A percentile compares a stretch with the other conserved stretches of the same genome.
Conservation (phyloP, 768 basidiomycete genomes). For the Dioszegia aurantiaca region DNA sequence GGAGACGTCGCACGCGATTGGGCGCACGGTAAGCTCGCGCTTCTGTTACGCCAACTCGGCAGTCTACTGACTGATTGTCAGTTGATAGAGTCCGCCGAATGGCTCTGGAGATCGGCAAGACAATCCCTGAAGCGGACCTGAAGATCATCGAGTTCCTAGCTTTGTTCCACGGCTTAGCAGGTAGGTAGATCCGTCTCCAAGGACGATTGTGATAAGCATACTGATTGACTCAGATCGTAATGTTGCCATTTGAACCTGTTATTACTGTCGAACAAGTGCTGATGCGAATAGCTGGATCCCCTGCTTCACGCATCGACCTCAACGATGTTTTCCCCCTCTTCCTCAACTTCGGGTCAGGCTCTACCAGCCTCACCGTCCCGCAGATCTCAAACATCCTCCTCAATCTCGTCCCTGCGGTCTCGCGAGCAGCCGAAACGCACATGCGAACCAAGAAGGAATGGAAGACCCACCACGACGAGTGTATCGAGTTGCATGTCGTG, state of each 20-base stretch:
- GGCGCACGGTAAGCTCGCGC: background rate
- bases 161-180: slow-evolving; percentile 77
- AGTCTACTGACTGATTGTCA: slow-evolving; percentile 44
- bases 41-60: background rate
- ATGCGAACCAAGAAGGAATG: slow-evolving; percentile 60
- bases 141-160: slow-evolving; percentile 77
- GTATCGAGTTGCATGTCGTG: slow-evolving; percentile 74
- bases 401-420: slow-evolving; percentile 61
- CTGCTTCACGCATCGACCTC: no score
- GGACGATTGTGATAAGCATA: background rate
- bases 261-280: no score
- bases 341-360: no score
- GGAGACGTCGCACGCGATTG: background rate
- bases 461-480: slow-evolving; percentile 68
- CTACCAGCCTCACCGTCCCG: no score
- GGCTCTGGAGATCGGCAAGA: slow-evolving; percentile 66
- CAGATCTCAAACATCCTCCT: no score
- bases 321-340: no score
- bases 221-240: background rate
- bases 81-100: slow-evolving; percentile 79
- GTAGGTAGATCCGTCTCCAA: slow-evolving; percentile 52
- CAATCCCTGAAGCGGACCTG: slow-evolving; percentile 60
- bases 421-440: slow-evolving; percentile 75
- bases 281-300: no score
- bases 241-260: no score